These are phyloP conservation scores for Parsonsia alboflavescens DNA, from an alignment of 257 asterid species.

Conservation along the genomic window DNA sequence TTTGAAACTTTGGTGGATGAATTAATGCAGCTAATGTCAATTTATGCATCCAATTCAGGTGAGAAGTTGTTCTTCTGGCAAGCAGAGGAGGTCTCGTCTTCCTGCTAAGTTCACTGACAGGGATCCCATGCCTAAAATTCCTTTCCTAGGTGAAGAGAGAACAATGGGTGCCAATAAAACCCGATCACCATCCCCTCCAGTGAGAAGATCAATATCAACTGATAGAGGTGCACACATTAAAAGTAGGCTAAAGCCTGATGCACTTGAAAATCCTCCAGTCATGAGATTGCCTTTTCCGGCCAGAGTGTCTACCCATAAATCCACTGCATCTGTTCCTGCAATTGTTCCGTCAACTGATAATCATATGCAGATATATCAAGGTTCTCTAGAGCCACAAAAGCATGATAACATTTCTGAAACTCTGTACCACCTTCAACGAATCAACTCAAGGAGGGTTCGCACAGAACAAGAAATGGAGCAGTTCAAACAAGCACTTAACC, in stretches of 20 bases:
- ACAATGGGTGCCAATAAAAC: slow-evolving; percentile 30
- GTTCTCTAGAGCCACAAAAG: slow-evolving; percentile 41
- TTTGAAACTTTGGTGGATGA: not conserved
- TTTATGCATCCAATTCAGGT: slow-evolving; percentile 32
- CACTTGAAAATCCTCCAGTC: slow-evolving; percentile 49
- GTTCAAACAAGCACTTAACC: slow-evolving; percentile 54
- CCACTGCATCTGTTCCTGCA: slow-evolving; percentile 35
- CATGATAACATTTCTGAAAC: slow-evolving; percentile 43
- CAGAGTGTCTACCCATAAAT: slow-evolving; percentile 49
- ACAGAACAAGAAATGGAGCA: slow-evolving; percentile 66
- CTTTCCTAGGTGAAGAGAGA: slow-evolving; percentile 50
- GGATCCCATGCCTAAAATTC: slow-evolving; percentile 48
- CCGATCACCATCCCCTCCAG: slow-evolving; percentile 79
- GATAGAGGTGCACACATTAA: slow-evolving; percentile 53
- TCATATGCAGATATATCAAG: slow-evolving; percentile 22
- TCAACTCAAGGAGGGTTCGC: slow-evolving; percentile 38
- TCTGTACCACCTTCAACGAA: slow-evolving; percentile 48
- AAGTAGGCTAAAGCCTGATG: slow-evolving; percentile 46
- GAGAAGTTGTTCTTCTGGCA: slow-evolving; percentile 67
- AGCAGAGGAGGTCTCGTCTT: slow-evolving; percentile 58
- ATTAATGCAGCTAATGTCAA: not conserved
- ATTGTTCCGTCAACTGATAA: slow-evolving; percentile 30
- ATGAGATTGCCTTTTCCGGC: slow-evolving; percentile 62
- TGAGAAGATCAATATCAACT: slow-evolving; percentile 78
- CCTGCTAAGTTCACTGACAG: slow-evolving; percentile 78